These are phyloP conservation scores for Sarcocystis neurona DNA, from an alignment of 169 alveolate genomes.

Conservation along the genomic window DNA sequence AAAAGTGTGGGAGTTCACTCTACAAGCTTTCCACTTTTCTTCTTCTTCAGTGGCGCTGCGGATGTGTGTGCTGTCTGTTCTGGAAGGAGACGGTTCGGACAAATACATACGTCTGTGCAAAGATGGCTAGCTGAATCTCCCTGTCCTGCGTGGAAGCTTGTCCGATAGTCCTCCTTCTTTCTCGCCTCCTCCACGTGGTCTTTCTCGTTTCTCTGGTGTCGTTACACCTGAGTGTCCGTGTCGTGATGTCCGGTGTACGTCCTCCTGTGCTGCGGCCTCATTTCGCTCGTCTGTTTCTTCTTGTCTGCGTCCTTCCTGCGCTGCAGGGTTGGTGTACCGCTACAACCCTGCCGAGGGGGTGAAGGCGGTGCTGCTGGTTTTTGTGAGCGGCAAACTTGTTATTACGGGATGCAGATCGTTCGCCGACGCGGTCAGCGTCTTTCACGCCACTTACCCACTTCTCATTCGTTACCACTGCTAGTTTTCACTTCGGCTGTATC, in stretches of 20 bases:
- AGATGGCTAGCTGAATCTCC: too few relatives aligned
- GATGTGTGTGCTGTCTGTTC: too few relatives aligned
- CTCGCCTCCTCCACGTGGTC: not conserved
- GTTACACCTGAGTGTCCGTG: too few relatives aligned
- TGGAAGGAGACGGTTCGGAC: too few relatives aligned
- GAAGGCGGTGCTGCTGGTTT: conserved; percentile 94
- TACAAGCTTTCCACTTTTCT: too few relatives aligned
- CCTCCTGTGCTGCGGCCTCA: not conserved
- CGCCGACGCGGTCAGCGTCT: conserved; percentile 50
- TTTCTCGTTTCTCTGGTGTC: too few relatives aligned
- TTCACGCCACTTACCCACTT: conserved; percentile 62
- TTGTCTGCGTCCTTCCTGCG: not conserved
- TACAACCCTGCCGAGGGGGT: conserved; percentile 68
- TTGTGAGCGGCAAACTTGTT: conserved; percentile 98
- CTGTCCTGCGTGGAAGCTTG: too few relatives aligned
- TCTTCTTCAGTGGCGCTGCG: too few relatives aligned
- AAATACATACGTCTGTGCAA: too few relatives aligned
- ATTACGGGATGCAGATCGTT: conserved; percentile 95
- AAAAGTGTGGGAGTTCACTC: too few relatives aligned
- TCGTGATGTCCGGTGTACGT: too few relatives aligned
- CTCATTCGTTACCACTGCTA: conserved; percentile 54
- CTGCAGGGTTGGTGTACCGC: conserved; percentile 68
- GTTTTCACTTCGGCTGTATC: too few relatives aligned
- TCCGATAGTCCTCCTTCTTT: not conserved
- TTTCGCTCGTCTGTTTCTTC: not conserved